Evolutionary conservation across 345 rosid genomes (phyloP), one percentile per base, ranked within the genome.

Genomic region (Sisymbrium altissimum): DNA sequence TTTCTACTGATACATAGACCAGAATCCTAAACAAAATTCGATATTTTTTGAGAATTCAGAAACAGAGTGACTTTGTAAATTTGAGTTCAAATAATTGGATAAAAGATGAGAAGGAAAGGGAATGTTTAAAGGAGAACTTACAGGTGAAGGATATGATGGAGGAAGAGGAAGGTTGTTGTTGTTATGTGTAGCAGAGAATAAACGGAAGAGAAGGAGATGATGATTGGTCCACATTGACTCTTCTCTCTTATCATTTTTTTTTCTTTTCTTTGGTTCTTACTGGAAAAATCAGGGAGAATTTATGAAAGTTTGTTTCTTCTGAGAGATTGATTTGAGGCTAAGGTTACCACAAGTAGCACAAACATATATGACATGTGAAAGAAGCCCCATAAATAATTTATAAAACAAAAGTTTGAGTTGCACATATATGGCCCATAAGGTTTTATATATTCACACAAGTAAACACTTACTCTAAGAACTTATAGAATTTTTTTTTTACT

Each of bases 231-330:
- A 77, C 41, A 40, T 64, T 14, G 66, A 29, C 23, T 14, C 10
- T 38, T 45, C 21, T 30, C 55, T 46, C 54, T 70, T 77, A 71
- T 77, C 64, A 77, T 64, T 46, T 18, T 39, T 54, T 5, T 8
- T 15, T 32, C 7, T 30, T n/a, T n/a, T 32, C 7, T 48, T 48
- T 48, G 59, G 73, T 50, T 61, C 15, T 75, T 3, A 61, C 33
- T 50, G 29, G 6, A 8, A 35, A 65, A 35, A 5, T 49, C 1
- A 21, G 40, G 30, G 35, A 64, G 76, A 50, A 55, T 70, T 64
- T 70, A 70, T 70, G 80, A 64, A 39, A 63, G 17, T 77, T 64
- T 70, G 80, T 77, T 56, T 77, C 61, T 77, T 70, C 76, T 77
- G 40, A n/a, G 23, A 2, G 10, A 61, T 32, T 41, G 19, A 18